Evolutionary conservation across 106 monocot genomes (phyloP).

Genomic region (Dactylorhiza incarnata): DNA sequence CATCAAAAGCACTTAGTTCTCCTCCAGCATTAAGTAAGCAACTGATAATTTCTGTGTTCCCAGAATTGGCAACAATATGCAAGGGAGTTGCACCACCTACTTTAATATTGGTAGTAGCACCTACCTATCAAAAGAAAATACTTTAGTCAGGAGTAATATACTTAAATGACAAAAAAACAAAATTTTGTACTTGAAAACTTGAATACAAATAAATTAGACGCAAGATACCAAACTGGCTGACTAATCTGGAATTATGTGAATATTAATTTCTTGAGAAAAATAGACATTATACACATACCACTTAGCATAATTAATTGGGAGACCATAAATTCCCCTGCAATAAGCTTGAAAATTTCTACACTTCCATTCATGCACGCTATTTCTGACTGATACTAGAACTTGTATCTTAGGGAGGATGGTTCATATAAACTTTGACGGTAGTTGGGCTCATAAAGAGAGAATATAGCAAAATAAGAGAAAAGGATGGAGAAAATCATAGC

Average conservation of each 20-base stretch:
- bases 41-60: slow-evolving; percentile 52
- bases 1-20: slow-evolving; percentile 63
- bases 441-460: background rate
- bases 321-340: background rate
- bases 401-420: background rate
- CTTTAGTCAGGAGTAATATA: background rate
- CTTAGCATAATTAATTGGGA: background rate
- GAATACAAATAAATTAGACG: no score
- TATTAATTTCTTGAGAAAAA: background rate
- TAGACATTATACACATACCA: background rate
- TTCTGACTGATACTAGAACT: background rate
- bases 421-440: background rate
- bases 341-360: background rate
- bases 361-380: background rate
- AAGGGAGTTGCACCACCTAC: slow-evolving; percentile 86
- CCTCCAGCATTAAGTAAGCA: slow-evolving; percentile 81
- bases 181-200: background rate
- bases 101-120: slow-evolving; percentile 67
- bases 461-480: background rate
- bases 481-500: background rate
- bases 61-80: slow-evolving; percentile 84
- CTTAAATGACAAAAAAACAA: slow-evolving; percentile 2
- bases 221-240: no score
- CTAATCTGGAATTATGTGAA: background rate
- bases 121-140: slow-evolving; percentile 44